phyloP scores from a whole-genome alignment of 2,329 filamentous ascomycete species.

The Alternaria sp. region DNA sequence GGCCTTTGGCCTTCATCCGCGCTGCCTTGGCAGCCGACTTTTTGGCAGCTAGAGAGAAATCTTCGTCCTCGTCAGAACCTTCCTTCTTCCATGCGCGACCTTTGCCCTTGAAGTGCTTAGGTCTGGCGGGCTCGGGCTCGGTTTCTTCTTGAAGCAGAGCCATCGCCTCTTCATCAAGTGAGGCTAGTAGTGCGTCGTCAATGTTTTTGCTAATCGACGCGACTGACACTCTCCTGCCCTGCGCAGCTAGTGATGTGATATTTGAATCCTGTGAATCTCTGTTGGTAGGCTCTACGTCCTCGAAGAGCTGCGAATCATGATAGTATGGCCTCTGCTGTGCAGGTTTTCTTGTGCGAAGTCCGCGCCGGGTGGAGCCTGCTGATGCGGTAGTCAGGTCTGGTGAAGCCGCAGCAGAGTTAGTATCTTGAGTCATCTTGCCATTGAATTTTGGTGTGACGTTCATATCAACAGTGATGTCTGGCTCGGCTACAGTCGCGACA shows the following conservation, averaged over 20 bases:
- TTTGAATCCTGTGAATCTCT: constrained; percentile 13
- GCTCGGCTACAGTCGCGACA: constrained; percentile 4
- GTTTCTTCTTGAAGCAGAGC: constrained; percentile 27
- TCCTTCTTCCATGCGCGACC: constrained; percentile 47
- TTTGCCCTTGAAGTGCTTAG: constrained; percentile 47
- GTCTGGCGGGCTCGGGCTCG: constrained; percentile 16
- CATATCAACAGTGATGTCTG: constrained; percentile 13
- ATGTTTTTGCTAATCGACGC: constrained; percentile 23
- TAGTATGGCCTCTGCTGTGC: constrained; percentile 49
- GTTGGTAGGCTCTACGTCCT: constrained; percentile 26
- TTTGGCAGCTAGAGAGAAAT: constrained; percentile 35
- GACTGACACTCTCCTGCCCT: constrained; percentile 26
- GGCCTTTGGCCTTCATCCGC: constrained; percentile 24
- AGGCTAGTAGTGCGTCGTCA: constrained; percentile 19
- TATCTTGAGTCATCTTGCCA: constrained; percentile 8
- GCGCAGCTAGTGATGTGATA: constrained; percentile 14
- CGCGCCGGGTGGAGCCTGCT: constrained; percentile 38
- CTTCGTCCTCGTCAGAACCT: constrained; percentile 44
- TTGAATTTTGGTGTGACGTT: constrained; percentile 10
- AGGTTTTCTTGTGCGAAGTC: constrained; percentile 45
- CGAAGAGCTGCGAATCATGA: constrained; percentile 46
- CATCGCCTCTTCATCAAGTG: constrained; percentile 26
- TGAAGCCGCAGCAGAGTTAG: constrained; percentile 28
- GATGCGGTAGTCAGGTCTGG: constrained; percentile 32
- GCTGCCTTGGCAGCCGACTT: constrained; percentile 33